Base-by-base conservation (phyloP, 2,329 filamentous ascomycete genomes). In the Elsinoe batatas region DNA sequence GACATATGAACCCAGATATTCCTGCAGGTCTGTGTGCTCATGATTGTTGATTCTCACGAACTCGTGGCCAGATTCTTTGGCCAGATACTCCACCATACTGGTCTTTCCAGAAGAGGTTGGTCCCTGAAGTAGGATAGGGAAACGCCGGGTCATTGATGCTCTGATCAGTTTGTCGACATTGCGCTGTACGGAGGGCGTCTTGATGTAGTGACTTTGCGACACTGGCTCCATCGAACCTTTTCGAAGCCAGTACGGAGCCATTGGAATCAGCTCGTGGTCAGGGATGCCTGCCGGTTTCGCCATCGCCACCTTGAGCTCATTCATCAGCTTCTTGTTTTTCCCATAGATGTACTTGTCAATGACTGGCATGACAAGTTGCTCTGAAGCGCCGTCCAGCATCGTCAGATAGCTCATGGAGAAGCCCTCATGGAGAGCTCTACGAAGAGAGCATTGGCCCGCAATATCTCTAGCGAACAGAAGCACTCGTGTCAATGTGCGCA, bases 41-140 rank as follows among this genome's bases (percentile, higher is more conserved):
- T 99, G 93, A 63, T 99, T 99, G 73, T 99, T 99, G 76, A 99
- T 98, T 58, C 93, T 83, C 42, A 98, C 90, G 66, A 97, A 98
- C 65, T 88, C 93, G 68, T 99, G 95, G 3, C 94, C 93, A 30
- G 90, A 97, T 56, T 88, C 86, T 65, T 95, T 93, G n/a, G 94
- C 91, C 36, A 99, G 79, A 67, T 95, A 96, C 70, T 97, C 91
- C 40, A 98, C 95, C 93, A 99, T 98, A 70, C 91, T 97, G 0
- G 93, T 99, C 72, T 99, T 99, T 61, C 93, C 93, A 11, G 91
- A 88, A 4, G 94, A 98, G 0, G 93, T 99, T 11, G 94, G 93
- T 3, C 93, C 93, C 70, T 99, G 93, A 17, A 99, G 87, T 8
- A 99, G 77, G 49, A 99, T 88, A 0, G 93, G 94, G 68, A 95